phyloP scores from a whole-genome alignment of 1,284 basidiomycete genomes.

The Abortiporus biennis region DNA sequence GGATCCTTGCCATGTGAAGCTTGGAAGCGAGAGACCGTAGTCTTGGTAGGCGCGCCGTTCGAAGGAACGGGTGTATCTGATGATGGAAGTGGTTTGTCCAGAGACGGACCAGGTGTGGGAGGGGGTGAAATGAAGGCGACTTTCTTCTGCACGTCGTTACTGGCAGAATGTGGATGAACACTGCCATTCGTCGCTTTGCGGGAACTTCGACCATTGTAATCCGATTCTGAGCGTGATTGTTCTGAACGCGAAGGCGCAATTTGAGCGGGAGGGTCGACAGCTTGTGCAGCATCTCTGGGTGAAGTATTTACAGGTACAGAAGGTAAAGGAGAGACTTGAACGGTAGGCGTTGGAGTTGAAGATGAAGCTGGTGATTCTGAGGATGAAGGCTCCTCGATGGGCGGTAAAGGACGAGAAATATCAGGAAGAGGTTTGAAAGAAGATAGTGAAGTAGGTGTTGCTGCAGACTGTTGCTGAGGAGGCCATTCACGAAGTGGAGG shows the following conservation, averaged over 20 bases:
- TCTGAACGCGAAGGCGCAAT: conserved; percentile 19
- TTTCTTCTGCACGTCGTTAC: conserved; percentile 62
- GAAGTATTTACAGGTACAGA: conserved; percentile 17
- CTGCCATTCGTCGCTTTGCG: conserved; percentile 46
- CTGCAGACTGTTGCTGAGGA: conserved; percentile 35
- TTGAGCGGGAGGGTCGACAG: conserved; percentile 37
- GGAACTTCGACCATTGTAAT: conserved; percentile 44
- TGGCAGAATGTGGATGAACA: conserved; percentile 17
- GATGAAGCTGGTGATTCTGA: conserved; percentile 25
- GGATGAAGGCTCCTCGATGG: conserved; percentile 33
- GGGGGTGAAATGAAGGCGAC: conserved; percentile 80
- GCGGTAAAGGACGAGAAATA: conserved; percentile 46
- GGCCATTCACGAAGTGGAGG: conserved; percentile 53
- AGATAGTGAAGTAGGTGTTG: conserved; percentile 41
- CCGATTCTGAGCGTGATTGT: conserved; percentile 28
- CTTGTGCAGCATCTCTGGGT: conserved; percentile 19
- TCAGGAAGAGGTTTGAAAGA: conserved; percentile 69
- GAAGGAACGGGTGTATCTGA: conserved; percentile 28
- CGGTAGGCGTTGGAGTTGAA: conserved; percentile 29
- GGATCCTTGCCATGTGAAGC: conserved; percentile 62
- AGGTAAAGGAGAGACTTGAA: conserved; percentile 17
- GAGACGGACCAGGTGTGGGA: conserved; percentile 46
- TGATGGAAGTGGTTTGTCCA: conserved; percentile 30
- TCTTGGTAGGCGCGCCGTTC: conserved; percentile 40
- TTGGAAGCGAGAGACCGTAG: conserved; percentile 68